phyloP scores from a whole-genome alignment of 768 basidiomycete species.

The Suillus bovinus region DNA sequence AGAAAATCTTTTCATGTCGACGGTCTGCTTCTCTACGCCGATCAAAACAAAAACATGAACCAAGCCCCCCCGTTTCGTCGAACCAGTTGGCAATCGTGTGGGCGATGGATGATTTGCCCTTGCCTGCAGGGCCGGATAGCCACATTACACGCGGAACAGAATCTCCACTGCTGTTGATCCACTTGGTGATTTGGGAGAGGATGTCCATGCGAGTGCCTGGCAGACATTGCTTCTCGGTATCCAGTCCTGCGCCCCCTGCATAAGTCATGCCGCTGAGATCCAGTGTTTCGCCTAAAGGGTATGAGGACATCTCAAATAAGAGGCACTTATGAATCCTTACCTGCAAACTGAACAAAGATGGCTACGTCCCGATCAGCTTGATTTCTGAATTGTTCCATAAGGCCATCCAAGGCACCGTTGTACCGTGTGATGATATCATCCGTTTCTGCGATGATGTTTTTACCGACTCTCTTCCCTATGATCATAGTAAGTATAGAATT shows the following conservation, averaged over 20 bases:
- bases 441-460: background rate
- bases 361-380: background rate
- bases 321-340: background rate
- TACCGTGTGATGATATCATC: background rate
- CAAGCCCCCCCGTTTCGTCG: constrained; percentile 14
- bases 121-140: constrained; percentile 20
- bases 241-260: background rate
- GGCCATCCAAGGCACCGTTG: background rate
- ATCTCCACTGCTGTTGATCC: constrained; percentile 11
- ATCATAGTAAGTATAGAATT: background rate
- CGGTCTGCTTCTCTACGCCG: background rate
- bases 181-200: constrained; percentile 18
- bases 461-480: constrained; percentile 2
- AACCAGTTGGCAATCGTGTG: constrained; percentile 17
- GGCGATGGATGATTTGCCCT: constrained; percentile 33
- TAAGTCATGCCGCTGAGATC: constrained; percentile 3
- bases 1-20: constrained; percentile 23
- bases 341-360: background rate
- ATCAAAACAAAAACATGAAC: constrained; percentile 21
- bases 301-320: background rate
- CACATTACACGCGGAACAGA: constrained; percentile 10
- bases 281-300: background rate
- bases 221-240: constrained; percentile 12
- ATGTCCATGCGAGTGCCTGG: constrained; percentile 17
- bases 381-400: constrained; percentile 1